These are phyloP conservation scores for Chaetomium strumarium DNA, from an alignment of 2,329 filamentous ascomycete genomes.

Conservation along the genomic window DNA sequence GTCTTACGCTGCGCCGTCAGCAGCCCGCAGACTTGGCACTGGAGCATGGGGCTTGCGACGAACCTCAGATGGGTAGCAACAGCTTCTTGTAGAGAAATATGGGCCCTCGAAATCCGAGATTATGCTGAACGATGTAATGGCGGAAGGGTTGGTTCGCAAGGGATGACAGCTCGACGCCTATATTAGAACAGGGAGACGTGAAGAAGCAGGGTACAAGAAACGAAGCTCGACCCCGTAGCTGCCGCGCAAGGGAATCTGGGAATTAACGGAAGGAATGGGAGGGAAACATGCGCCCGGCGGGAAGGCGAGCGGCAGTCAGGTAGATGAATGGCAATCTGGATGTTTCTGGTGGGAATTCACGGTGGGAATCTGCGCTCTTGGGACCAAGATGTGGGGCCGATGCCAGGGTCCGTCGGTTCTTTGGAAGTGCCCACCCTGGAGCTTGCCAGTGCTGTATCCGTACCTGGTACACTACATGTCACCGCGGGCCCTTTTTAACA, in stretches of 20 bases:
- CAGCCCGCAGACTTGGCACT: not conserved
- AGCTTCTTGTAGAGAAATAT: conserved; percentile 3
- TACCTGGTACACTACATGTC: too few relatives aligned
- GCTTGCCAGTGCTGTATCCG: too few relatives aligned
- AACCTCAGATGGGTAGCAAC: conserved; percentile 3
- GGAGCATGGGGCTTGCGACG: not conserved
- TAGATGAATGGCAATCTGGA: conserved; percentile 23
- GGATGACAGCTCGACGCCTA: conserved; percentile 16
- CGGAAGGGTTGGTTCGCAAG: conserved; percentile 16
- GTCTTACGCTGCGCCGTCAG: conserved; percentile 13
- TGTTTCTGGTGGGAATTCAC: conserved; percentile 19
- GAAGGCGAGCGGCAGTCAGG: conserved; percentile 12
- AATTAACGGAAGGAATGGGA: conserved; percentile 14
- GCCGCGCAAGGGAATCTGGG: conserved; percentile 8
- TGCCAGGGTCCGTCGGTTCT: conserved; percentile 14
- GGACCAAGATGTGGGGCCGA: conserved; percentile 16
- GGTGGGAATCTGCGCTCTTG: conserved; percentile 9
- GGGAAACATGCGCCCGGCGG: conserved; percentile 7
- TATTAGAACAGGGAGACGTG: conserved; percentile 15
- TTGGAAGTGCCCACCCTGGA: conserved; percentile 9
- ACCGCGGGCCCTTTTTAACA: too few relatives aligned
- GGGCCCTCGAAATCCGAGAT: not conserved
- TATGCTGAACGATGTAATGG: not conserved
- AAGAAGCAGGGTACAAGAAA: conserved; percentile 14
- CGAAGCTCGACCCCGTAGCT: conserved; percentile 13